Evolutionary conservation across 371 early-diverging fungal genomes (phyloP).

Genomic region (Mucor plumbeus): DNA sequence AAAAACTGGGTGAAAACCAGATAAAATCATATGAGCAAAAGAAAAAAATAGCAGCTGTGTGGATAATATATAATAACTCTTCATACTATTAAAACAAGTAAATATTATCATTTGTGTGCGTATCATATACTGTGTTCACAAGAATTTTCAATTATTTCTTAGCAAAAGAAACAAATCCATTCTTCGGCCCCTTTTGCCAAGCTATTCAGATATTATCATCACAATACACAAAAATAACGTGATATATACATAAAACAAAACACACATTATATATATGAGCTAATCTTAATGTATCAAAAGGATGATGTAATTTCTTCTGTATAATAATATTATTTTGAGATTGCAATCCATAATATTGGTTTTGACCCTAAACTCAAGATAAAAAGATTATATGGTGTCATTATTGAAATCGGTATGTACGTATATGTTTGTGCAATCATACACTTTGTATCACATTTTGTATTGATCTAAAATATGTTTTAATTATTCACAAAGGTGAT

Average conservation of each 20-base stretch:
- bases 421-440: too few species aligned
- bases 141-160: too few species aligned
- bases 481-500: too few species aligned
- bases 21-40: neutral
- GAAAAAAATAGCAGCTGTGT: neutral
- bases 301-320: neutral
- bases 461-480: too few species aligned
- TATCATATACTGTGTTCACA: neutral
- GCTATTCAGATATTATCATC: neutral
- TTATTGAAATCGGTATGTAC: too few species aligned
- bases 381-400: neutral
- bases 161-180: neutral
- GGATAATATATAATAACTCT: too few species aligned
- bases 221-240: neutral
- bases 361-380: neutral
- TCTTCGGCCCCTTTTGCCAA: neutral
- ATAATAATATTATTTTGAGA: neutral
- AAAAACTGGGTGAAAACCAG: neutral
- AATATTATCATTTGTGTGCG: neutral
- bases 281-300: neutral
- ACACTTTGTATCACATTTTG: too few species aligned
- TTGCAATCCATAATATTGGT: neutral
- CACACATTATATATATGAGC: too few species aligned
- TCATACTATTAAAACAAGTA: neutral
- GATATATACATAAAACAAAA: neutral